Base-by-base conservation (phyloP, 2,329 filamentous ascomycete genomes). In the Arthrobotrys iridis region DNA sequence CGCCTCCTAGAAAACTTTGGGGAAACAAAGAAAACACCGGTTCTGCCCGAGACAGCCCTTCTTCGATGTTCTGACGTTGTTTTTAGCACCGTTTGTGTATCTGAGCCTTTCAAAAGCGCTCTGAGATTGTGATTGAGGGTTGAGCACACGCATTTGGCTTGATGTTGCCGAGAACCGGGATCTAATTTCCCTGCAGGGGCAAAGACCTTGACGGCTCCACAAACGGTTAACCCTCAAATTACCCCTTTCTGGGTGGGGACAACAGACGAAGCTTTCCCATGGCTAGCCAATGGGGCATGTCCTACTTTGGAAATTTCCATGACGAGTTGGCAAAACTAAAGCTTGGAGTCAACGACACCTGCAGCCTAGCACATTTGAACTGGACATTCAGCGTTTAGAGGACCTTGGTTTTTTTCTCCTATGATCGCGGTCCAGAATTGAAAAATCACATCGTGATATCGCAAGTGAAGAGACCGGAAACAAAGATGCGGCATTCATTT, bases 161-260 rank as follows among this genome's bases (percentile, higher is more conserved):
- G 35, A 22, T 2, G 48, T 35, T 55, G 48, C 59, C 59, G 41
- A 35, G 62, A 26, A 30, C 62, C 46, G 26, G 22, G 18, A 30
- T 67, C 37, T 35, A 58, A 67, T 67, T 43, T 67, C 26, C 50
- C 43, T 48, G 63, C 63, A 57, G 40, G 48, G 28, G 26, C 46
- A 52, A 18, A 35, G 48, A n/a, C 37, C 30, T 55, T 30, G 48
- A 55, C 48, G 46, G 46, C 28, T 13, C 33, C 62, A 48, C 28
- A 30, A n/a, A n/a, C n/a, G n/a, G n/a, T n/a, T n/a, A n/a, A 33
- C 22, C 57, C 37, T 45, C 40, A 30, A 45, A 60, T 60, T 60
- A 60, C 57, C 40, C 57, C 57, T 60, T 60, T 60, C 24, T 8
- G 4, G 13, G 48, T 55, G 48, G 48, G 30, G 22, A n/a, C 28